phyloP scores from a whole-genome alignment of 164 flowering plant species.

The Tetracentron sinense region DNA sequence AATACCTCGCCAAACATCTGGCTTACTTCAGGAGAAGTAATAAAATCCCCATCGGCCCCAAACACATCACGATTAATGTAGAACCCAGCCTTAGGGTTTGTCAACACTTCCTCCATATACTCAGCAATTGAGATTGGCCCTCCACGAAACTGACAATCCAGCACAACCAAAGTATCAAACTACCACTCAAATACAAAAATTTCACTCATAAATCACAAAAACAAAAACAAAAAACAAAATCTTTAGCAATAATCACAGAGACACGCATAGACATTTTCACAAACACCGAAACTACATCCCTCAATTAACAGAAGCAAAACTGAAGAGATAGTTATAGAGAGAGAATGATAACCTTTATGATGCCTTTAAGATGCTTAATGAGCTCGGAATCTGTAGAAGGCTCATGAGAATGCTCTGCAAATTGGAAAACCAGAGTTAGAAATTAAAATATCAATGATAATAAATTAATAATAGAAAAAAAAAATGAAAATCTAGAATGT shows the following conservation, averaged over 20 bases:
- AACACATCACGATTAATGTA: constrained; percentile 92
- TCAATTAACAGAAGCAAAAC: too few species aligned
- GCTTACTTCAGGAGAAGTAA: constrained; percentile 99
- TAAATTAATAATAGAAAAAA: not conserved
- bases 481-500: not conserved
- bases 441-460: not conserved
- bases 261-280: not conserved
- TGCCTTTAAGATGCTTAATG: constrained; percentile 76
- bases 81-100: constrained; percentile 87
- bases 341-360: constrained; percentile 61
- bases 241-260: not conserved
- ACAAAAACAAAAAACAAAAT: not conserved
- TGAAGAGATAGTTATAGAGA: too few species aligned
- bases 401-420: constrained; percentile 80
- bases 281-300: not conserved
- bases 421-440: not conserved
- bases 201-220: constrained; percentile 1
- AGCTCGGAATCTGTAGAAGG: too few species aligned
- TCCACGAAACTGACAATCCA: constrained; percentile 76
- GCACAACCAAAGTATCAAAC: constrained; percentile 16
- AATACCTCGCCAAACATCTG: constrained; percentile 99
- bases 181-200: constrained; percentile 96
- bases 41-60: constrained; percentile 90
- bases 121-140: constrained; percentile 93
- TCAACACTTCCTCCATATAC: constrained; percentile 96